Evolutionary conservation across 441 rosid genomes (phyloP).

Genomic region (Lepidium campestre): DNA sequence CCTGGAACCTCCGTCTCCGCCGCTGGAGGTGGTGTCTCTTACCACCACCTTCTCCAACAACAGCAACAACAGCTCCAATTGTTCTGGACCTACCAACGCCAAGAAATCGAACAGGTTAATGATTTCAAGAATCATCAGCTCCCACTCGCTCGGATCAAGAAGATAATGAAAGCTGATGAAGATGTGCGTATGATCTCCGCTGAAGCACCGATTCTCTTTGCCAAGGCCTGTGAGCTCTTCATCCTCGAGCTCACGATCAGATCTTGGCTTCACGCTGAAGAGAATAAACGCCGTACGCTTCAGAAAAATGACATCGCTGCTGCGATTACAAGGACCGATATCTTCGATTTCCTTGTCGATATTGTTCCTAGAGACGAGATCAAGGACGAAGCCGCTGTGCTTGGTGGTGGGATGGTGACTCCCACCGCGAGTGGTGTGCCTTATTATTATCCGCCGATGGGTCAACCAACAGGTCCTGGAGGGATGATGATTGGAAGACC

Average conservation of each 20-base stretch:
- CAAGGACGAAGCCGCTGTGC: conserved; percentile 59
- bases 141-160: conserved; percentile 91
- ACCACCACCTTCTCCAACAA: conserved; percentile 83
- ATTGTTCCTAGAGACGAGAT: conserved; percentile 90
- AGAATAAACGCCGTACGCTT: conserved; percentile 86
- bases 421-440: conserved; percentile 83
- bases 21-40: conserved; percentile 34
- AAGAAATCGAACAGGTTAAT: conserved; percentile 88
- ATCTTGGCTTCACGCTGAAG: conserved; percentile 98
- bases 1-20: conserved; percentile 27
- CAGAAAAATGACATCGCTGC: conserved; percentile 98
- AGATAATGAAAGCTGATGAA: conserved; percentile 97
- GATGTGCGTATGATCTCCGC: conserved; percentile 99
- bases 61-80: conserved; percentile 91
- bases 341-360: conserved; percentile 90
- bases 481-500: conserved; percentile 97
- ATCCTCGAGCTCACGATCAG: conserved; percentile 93
- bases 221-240: conserved; percentile 98
- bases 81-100: conserved; percentile 89
- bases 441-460: conserved; percentile 85
- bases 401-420: conserved; percentile 55
- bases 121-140: conserved; percentile 96
- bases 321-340: conserved; percentile 86
- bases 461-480: conserved; percentile 67
- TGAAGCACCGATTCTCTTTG: conserved; percentile 88